Evolutionary conservation across 1,139 yeast species (phyloP), one percentile per base, ranked within the genome.

Genomic region (Pneumocystis wakefieldiae): DNA sequence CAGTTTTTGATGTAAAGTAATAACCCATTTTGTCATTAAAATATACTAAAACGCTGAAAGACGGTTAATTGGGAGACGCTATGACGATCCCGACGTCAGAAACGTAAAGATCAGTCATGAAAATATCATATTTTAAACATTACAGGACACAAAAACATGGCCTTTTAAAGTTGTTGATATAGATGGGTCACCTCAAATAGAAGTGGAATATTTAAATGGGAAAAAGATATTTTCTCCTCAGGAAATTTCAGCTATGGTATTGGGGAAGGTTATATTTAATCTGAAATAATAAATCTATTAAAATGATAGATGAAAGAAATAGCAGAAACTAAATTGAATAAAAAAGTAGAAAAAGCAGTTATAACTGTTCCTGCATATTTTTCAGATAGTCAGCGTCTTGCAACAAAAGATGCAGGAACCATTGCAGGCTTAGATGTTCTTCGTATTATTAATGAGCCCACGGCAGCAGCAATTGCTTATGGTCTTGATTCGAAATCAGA

Each of bases 341-440:
- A 86, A 81, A 84, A 83, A 78, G 96, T 89, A 76, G 94, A 87
- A 79, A 87, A 89, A 80, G 96, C 96, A 72, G 96, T 89, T 73
- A 83, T 89, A 75, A 89, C 96, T 72, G 96, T 89, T 72, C 96
- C 96, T 79, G 96, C 96, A 76, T 89, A 89, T 81, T 89, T 89
- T 84, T 89, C 89, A 81, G 96, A 89, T 78, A 87, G 96, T 74
- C 96, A 89, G 82, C 87, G 96, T 82, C 96, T 89, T 81, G 96
- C 96, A 72, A 89, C 96, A 83, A 89, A 89, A 84, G 96, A 89
- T 79, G 96, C 96, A 73, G 96, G 96, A 85, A 87, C 92, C 81
- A 89, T 89, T 81, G 87, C 96, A 73, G 96, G 96, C 77, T 85
- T 89, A 77, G 87, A 89, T 85, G 96, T 89, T 76, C 83, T 89